Conservation (phyloP, 208 protist species). For the Leishmania tropica region DNA sequence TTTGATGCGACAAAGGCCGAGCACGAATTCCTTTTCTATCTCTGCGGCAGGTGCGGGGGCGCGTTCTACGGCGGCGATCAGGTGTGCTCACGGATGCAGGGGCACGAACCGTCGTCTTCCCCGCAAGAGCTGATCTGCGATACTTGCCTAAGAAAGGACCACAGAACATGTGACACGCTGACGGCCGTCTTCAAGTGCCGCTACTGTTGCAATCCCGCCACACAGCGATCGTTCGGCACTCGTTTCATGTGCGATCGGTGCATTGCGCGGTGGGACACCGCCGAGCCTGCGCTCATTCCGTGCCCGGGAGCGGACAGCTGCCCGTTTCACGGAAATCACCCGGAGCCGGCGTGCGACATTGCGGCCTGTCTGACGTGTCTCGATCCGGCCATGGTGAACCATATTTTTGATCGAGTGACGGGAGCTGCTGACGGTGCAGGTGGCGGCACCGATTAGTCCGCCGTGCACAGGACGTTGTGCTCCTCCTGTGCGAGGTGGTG, state of each 20-base stretch:
- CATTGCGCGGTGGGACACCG: conserved; percentile 60
- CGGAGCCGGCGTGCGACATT: conserved; percentile 16
- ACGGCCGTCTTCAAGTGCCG: conserved; percentile 77
- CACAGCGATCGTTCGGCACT: conserved; percentile 82
- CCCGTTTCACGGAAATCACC: conserved; percentile 56
- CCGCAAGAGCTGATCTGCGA: conserved; percentile 76
- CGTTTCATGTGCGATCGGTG: conserved; percentile 83
- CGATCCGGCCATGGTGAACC: background rate
- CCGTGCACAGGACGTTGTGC: background rate
- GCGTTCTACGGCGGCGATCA: conserved; percentile 83
- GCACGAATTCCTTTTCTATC: conserved; percentile 82
- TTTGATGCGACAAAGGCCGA: conserved; percentile 44
- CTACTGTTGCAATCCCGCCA: conserved; percentile 91
- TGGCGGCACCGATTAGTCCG: background rate
- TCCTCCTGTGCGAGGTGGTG: background rate
- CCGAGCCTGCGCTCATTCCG: conserved; percentile 53
- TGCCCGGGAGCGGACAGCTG: conserved; percentile 61
- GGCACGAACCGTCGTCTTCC: conserved; percentile 59
- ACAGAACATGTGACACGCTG: conserved; percentile 7
- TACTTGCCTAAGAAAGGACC: conserved; percentile 39
- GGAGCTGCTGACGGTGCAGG: background rate
- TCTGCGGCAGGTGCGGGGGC: conserved; percentile 62
- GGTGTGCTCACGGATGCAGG: conserved; percentile 72
- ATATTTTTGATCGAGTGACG: conserved; percentile 23
- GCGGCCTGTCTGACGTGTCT: conserved; percentile 72